Conservation (phyloP, 2,329 filamentous ascomycete genomes). For the Botrytis fabae region DNA sequence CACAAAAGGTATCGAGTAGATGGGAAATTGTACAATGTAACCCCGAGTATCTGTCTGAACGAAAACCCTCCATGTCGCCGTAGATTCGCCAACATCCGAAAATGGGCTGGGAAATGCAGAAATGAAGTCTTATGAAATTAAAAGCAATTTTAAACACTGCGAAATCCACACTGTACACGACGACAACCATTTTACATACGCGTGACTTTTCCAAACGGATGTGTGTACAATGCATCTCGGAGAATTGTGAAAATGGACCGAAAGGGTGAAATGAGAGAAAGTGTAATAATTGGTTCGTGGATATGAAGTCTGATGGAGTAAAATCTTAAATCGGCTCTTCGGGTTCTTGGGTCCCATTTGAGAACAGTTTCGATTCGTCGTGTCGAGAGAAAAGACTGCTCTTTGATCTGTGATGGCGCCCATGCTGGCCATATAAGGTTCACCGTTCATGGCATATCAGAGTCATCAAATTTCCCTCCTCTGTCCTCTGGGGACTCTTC, state of each 20-base stretch:
- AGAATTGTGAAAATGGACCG: neutral
- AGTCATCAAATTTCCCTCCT: neutral
- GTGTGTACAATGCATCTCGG: neutral
- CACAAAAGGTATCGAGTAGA: neutral
- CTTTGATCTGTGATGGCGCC: constrained; percentile 1
- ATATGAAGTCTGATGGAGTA: neutral
- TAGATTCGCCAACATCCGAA: neutral
- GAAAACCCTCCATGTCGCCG: neutral
- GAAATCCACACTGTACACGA: neutral
- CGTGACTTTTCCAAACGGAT: neutral
- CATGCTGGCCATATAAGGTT: neutral
- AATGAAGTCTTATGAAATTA: neutral
- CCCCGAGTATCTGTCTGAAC: neutral
- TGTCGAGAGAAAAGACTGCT: neutral
- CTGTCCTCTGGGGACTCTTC: neutral
- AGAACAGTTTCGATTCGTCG: neutral
- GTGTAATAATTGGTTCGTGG: neutral
- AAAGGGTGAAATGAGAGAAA: constrained; percentile 2
- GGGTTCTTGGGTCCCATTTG: neutral
- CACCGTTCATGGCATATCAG: neutral
- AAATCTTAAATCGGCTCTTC: neutral
- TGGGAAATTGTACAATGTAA: neutral
- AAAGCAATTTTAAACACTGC: neutral
- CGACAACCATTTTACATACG: neutral
- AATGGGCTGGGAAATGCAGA: neutral